Conservation (phyloP, 257 asterid genomes). For the Avicennia marina region DNA sequence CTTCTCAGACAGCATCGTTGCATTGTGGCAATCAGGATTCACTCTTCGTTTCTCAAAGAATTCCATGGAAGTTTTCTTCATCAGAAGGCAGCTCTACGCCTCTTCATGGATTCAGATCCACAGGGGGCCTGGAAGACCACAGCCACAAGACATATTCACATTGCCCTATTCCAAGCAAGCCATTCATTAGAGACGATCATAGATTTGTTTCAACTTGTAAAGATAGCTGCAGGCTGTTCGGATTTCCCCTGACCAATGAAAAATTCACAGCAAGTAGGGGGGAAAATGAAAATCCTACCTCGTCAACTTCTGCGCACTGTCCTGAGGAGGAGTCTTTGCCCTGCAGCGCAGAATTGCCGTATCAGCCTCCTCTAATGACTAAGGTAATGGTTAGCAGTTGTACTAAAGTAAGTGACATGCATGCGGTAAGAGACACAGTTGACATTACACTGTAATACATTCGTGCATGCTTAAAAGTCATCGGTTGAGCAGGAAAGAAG, state of each 20-base stretch:
- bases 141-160: conserved; percentile 17
- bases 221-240: conserved; percentile 74
- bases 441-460: conserved; percentile 70
- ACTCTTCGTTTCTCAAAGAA: conserved; percentile 27
- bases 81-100: conserved; percentile 20
- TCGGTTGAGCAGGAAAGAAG: no score
- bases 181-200: conserved; percentile 38
- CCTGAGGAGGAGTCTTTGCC: no score
- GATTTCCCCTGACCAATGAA: conserved; percentile 77
- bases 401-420: conserved; percentile 46
- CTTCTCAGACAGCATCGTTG: conserved; percentile 27
- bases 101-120: conserved; percentile 20
- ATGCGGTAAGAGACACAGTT: conserved; percentile 62
- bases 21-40: conserved; percentile 23
- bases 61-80: conserved; percentile 23
- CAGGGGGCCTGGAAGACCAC: conserved; percentile 24
- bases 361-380: conserved; percentile 32
- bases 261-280: conserved; percentile 20
- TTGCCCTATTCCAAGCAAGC: conserved; percentile 34
- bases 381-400: conserved; percentile 44
- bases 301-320: no score
- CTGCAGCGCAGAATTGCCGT: conserved; percentile 16
- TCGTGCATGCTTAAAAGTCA: no score
- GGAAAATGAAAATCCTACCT: conserved; percentile 25
- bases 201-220: conserved; percentile 43